These are phyloP conservation scores for Austroboletus festivus DNA, from an alignment of 768 basidiomycete species.

Conservation along the genomic window DNA sequence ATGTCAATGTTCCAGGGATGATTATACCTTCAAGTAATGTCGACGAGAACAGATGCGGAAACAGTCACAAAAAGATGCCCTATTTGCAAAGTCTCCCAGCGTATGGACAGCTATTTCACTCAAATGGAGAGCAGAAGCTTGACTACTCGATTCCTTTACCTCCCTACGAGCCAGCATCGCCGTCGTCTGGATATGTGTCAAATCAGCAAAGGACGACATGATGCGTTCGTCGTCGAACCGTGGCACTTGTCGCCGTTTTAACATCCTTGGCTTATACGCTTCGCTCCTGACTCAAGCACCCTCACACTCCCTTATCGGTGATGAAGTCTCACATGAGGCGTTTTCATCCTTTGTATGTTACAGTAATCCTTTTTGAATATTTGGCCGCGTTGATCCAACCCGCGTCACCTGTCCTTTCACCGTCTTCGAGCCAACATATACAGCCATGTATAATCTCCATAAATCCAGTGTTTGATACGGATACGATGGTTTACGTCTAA, in stretches of 20 bases:
- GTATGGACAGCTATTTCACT: slow-evolving; percentile 75
- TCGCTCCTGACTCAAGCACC: neutral
- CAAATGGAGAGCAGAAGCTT: slow-evolving; percentile 69
- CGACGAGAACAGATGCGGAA: slow-evolving; percentile 3
- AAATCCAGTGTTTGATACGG: neutral
- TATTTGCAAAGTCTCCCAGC: slow-evolving; percentile 50
- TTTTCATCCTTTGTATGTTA: neutral
- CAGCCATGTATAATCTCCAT: neutral
- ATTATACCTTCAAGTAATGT: neutral
- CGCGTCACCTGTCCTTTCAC: slow-evolving; percentile 7
- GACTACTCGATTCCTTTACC: slow-evolving; percentile 66
- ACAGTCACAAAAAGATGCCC: slow-evolving; percentile 13
- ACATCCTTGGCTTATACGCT: too few relatives aligned
- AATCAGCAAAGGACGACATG: slow-evolving; percentile 7
- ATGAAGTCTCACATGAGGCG: neutral
- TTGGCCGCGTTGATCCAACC: slow-evolving; percentile 10
- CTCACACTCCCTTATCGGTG: neutral
- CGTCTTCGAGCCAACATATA: slow-evolving; percentile 1
- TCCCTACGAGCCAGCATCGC: slow-evolving; percentile 48
- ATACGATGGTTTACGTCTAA: too few relatives aligned
- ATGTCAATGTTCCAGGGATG: slow-evolving; percentile 42
- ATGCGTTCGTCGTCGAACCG: neutral
- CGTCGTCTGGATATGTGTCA: neutral
- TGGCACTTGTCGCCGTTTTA: neutral
- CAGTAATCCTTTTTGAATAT: neutral